These are phyloP conservation scores for Phytomonas serpens DNA, from an alignment of 208 protist genomes.

Conservation along the genomic window DNA sequence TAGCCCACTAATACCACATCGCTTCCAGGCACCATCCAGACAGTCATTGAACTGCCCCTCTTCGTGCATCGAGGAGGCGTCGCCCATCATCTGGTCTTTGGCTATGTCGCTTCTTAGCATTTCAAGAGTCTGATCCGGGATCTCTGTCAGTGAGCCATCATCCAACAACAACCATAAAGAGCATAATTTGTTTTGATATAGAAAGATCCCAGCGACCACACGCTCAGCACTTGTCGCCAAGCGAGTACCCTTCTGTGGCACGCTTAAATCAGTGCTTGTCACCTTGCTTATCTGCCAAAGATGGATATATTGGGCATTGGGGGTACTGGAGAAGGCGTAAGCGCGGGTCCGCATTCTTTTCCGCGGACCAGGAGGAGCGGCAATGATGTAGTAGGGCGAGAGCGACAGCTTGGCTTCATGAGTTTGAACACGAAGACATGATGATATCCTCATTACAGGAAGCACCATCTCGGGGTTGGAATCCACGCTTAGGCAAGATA, in stretches of 20 bases:
- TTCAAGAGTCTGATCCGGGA: neutral
- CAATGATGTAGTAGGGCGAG: neutral
- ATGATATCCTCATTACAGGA: neutral
- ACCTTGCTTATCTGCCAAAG: neutral
- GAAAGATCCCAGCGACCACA: neutral
- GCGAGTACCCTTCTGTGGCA: neutral
- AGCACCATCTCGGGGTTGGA: neutral
- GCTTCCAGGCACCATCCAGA: neutral
- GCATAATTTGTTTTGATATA: neutral
- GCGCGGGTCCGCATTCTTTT: neutral
- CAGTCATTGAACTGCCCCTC: neutral
- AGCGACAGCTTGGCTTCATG: neutral
- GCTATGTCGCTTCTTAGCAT: neutral
- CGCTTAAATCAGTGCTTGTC: neutral
- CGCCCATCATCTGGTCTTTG: neutral
- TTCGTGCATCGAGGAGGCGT: neutral
- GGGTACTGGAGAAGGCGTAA: neutral
- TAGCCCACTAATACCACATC: neutral
- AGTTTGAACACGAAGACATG: conserved; percentile 1
- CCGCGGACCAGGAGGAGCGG: neutral
- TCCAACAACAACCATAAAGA: neutral
- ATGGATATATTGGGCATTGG: neutral
- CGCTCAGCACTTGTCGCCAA: neutral
- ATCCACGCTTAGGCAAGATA: neutral
- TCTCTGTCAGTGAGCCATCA: neutral